Evolutionary conservation across 192 early-diverging fungal species (phyloP).

Genomic region (Mortierella hygrophila): DNA sequence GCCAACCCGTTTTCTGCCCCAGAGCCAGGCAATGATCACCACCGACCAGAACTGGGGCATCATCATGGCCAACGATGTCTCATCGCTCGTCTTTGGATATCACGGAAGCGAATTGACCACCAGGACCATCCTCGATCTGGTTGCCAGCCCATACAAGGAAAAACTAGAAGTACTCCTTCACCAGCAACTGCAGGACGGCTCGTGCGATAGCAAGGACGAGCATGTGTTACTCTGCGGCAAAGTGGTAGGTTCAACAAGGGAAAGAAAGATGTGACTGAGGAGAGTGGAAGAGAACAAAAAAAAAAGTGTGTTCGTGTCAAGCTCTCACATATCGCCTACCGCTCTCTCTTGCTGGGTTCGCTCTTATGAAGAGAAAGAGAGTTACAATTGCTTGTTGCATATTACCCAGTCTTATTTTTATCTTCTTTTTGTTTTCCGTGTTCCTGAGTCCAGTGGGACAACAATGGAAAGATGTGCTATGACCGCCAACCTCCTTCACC

Average conservation of each 20-base stretch:
- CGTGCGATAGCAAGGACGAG: slow-evolving; percentile 44
- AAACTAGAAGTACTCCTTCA: slow-evolving; percentile 51
- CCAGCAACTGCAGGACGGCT: slow-evolving; percentile 39
- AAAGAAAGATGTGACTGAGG: background rate
- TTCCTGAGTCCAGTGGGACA: slow-evolving; percentile 11
- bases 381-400: slow-evolving; percentile 1
- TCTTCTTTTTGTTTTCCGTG: slow-evolving; percentile 17
- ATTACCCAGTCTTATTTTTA: slow-evolving; percentile 6
- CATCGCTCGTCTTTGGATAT: slow-evolving; percentile 67
- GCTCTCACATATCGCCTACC: background rate
- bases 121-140: slow-evolving; percentile 57
- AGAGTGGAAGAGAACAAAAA: slow-evolving; percentile 1
- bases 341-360: background rate
- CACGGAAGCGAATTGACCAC: slow-evolving; percentile 53
- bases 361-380: background rate
- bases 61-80: slow-evolving; percentile 70
- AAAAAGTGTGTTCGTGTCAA: background rate
- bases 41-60: slow-evolving; percentile 64
- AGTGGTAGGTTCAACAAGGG: slow-evolving; percentile 57
- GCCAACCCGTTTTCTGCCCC: slow-evolving; percentile 69
- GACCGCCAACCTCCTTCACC: background rate
- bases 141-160: slow-evolving; percentile 61
- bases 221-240: slow-evolving; percentile 64
- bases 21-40: slow-evolving; percentile 72
- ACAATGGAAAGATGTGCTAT: slow-evolving; percentile 2